Evolutionary conservation across 306 rosid genomes (phyloP).

Genomic region (Cyclanthera cordifolia): DNA sequence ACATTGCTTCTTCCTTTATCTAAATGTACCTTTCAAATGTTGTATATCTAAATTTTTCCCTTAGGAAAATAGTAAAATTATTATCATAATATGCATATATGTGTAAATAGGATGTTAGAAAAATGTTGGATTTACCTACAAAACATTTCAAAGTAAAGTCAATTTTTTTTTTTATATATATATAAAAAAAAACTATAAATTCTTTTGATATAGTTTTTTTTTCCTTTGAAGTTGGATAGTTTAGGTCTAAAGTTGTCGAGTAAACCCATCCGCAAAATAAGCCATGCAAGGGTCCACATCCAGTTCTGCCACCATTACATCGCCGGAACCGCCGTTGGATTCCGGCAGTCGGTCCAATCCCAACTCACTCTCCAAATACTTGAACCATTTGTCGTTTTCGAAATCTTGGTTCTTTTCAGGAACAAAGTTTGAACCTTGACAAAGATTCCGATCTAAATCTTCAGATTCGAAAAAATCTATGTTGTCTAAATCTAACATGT

Average conservation of each 20-base stretch:
- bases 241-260: not conserved
- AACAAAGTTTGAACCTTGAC: slow-evolving; percentile 18
- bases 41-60: not conserved
- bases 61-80: not conserved
- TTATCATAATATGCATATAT: not conserved
- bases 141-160: slow-evolving; percentile 2
- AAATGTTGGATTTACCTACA: not conserved
- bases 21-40: not conserved
- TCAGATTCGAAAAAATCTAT: slow-evolving; percentile 17
- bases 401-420: slow-evolving; percentile 13
- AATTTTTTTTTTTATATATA: not conserved
- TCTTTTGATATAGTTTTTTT: not conserved
- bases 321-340: not conserved
- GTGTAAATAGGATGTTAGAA: not conserved
- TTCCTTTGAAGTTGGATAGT: not conserved
- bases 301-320: not conserved
- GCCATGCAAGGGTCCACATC: slow-evolving; percentile 2
- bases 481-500: slow-evolving; percentile 33
- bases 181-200: not conserved
- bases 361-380: slow-evolving; percentile 44
- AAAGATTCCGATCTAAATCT: not conserved
- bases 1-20: not conserved
- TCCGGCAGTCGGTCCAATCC: slow-evolving; percentile 27
- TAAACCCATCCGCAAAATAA: not conserved
- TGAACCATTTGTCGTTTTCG: slow-evolving; percentile 36